Percentiles rank a stretch among this genome's conserved stretches.
Evolutionary conservation across 164 flowering plant species (phyloP).

Genomic region (Vitis amurensis): DNA sequence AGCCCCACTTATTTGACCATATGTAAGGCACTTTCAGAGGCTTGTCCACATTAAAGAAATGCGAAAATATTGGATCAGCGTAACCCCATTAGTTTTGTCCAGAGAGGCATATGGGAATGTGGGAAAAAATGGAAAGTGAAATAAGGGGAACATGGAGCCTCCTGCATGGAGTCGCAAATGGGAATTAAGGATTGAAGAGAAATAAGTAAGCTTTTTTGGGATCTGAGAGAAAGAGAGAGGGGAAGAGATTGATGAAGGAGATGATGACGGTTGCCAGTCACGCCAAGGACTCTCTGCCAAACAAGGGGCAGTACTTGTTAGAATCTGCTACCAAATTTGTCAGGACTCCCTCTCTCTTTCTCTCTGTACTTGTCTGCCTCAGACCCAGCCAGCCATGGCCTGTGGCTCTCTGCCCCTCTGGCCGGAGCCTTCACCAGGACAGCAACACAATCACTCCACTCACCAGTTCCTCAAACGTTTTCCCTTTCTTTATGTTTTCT

Average conservation of each 20-base stretch:
- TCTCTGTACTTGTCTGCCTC: not conserved
- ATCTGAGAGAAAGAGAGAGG: too few relatives aligned
- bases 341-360: not conserved
- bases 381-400: not conserved
- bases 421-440: not conserved
- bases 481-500: not conserved
- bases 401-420: not conserved
- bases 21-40: not conserved
- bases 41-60: not conserved
- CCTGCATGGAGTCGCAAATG: too few relatives aligned
- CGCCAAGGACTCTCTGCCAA: too few relatives aligned
- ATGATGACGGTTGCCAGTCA: too few relatives aligned
- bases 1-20: conserved; percentile 14
- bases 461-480: not conserved
- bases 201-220: too few relatives aligned
- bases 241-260: too few relatives aligned
- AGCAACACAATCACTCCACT: not conserved
- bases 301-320: too few relatives aligned
- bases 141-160: too few relatives aligned
- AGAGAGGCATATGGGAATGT: not conserved
- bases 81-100: too few relatives aligned
- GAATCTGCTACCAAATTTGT: not conserved
- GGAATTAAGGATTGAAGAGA: too few relatives aligned
- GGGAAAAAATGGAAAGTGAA: not conserved
- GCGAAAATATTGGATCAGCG: too few relatives aligned